phyloP scores from a whole-genome alignment of 2,329 filamentous ascomycete species.

The Hirsutella thompsonii region DNA sequence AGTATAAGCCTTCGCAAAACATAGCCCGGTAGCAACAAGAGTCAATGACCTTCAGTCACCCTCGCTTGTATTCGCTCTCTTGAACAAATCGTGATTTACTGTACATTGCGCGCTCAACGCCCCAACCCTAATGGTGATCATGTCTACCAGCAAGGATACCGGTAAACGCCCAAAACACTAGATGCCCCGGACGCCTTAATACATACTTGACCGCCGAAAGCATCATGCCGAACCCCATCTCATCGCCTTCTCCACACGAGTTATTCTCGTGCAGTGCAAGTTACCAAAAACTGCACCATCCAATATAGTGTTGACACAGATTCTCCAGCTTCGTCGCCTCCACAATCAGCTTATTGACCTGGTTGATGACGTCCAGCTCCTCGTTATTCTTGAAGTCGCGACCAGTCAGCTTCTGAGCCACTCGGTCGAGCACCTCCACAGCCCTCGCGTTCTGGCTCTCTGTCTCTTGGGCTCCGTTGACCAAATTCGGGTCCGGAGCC shows the following conservation, averaged over 20 bases:
- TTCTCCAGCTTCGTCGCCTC: conserved; percentile 97
- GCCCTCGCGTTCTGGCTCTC: conserved; percentile 92
- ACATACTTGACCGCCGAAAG: too few species aligned
- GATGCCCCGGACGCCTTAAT: too few species aligned
- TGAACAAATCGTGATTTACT: too few species aligned
- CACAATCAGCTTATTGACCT: conserved; percentile 88
- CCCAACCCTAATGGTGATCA: too few species aligned
- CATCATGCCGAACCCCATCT: too few species aligned
- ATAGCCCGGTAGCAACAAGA: too few species aligned
- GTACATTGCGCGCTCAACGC: too few species aligned
- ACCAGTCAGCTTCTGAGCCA: conserved; percentile 92
- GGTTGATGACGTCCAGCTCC: conserved; percentile 71
- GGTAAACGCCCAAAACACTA: too few species aligned
- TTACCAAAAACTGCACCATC: conserved; percentile 97
- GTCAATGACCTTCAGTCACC: too few species aligned
- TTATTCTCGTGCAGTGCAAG: not conserved
- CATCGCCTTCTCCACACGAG: not conserved
- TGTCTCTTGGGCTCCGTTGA: conserved; percentile 31
- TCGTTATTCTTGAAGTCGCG: conserved; percentile 79
- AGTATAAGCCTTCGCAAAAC: too few species aligned
- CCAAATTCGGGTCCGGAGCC: conserved; percentile 19
- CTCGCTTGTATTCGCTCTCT: too few species aligned
- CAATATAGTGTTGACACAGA: conserved; percentile 96
- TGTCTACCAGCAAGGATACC: too few species aligned
- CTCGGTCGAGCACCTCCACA: conserved; percentile 77